Percentiles rank a stretch among this genome's conserved stretches.
Evolutionary conservation across 805 yeast species (phyloP).

Genomic region (Lipomyces mesembrius): DNA sequence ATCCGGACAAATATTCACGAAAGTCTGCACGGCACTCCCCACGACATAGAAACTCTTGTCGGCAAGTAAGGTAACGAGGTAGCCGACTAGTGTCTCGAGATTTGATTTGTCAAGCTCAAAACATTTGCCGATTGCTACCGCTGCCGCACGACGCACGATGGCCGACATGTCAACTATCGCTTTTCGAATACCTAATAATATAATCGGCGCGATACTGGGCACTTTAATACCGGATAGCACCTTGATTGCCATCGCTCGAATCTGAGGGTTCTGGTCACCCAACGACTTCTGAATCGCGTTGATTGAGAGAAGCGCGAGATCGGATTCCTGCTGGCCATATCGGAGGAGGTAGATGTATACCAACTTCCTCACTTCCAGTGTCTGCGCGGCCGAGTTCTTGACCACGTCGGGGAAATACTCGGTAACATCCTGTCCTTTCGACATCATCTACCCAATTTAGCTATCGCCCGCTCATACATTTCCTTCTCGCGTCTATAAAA

Average conservation of each 20-base stretch:
- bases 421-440: constrained; percentile 50
- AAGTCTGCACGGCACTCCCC: constrained; percentile 66
- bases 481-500: not conserved
- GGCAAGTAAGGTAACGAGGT: constrained; percentile 58
- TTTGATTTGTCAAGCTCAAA: constrained; percentile 52
- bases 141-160: constrained; percentile 76
- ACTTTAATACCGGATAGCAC: constrained; percentile 83
- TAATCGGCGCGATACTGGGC: constrained; percentile 78
- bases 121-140: constrained; percentile 70
- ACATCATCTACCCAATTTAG: constrained; percentile 38
- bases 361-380: constrained; percentile 68
- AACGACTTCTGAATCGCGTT: constrained; percentile 89
- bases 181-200: constrained; percentile 71
- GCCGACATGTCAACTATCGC: constrained; percentile 73
- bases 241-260: constrained; percentile 73
- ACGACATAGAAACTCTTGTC: constrained; percentile 72
- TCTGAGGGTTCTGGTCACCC: constrained; percentile 67
- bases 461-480: not conserved
- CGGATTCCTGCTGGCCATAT: constrained; percentile 83
- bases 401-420: constrained; percentile 82
- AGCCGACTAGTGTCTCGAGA: constrained; percentile 55
- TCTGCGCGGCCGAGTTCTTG: constrained; percentile 76
- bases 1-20: constrained; percentile 58
- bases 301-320: constrained; percentile 84
- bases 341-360: constrained; percentile 75